phyloP scores from a whole-genome alignment of 2,329 filamentous ascomycete species.

The Sphaerostilbella broomeana region DNA sequence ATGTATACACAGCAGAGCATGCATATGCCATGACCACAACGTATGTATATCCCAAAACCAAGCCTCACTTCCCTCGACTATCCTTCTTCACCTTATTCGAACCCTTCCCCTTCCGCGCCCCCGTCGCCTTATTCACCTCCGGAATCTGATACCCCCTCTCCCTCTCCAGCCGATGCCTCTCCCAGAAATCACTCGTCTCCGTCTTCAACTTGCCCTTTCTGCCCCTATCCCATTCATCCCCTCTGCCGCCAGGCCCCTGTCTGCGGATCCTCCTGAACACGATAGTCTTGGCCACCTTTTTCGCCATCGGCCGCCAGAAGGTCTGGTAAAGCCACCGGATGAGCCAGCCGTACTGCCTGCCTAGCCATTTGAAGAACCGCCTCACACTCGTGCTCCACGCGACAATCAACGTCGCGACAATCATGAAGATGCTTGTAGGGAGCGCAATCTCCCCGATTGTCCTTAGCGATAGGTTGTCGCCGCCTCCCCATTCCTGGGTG shows the following conservation, averaged over 20 bases:
- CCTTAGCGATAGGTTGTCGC: slow-evolving; percentile 36
- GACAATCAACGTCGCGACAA: slow-evolving; percentile 43
- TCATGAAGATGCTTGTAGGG: slow-evolving; percentile 42
- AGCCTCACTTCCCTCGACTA: slow-evolving; percentile 5
- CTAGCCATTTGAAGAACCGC: slow-evolving; percentile 23
- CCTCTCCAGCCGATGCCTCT: slow-evolving; percentile 32
- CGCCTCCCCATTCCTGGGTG: slow-evolving; percentile 51
- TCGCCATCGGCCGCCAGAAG: slow-evolving; percentile 19
- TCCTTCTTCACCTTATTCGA: slow-evolving; percentile 3
- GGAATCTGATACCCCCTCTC: slow-evolving; percentile 35
- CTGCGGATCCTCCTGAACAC: slow-evolving; percentile 15
- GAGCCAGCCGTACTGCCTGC: slow-evolving; percentile 10
- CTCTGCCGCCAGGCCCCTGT: slow-evolving; percentile 11
- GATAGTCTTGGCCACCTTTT: slow-evolving; percentile 3
- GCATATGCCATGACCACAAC: too few species aligned
- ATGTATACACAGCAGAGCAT: too few species aligned
- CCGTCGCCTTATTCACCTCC: slow-evolving; percentile 28
- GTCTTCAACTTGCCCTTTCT: slow-evolving; percentile 17
- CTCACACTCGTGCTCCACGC: slow-evolving; percentile 48
- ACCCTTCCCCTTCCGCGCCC: background rate
- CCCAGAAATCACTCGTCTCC: slow-evolving; percentile 37
- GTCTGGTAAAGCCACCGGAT: slow-evolving; percentile 19
- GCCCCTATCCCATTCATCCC: slow-evolving; percentile 15
- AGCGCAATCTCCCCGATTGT: slow-evolving; percentile 43
- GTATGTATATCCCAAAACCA: too few species aligned